phyloP scores from a whole-genome alignment of 2,329 filamentous ascomycete species.

The Fusarium nanum region DNA sequence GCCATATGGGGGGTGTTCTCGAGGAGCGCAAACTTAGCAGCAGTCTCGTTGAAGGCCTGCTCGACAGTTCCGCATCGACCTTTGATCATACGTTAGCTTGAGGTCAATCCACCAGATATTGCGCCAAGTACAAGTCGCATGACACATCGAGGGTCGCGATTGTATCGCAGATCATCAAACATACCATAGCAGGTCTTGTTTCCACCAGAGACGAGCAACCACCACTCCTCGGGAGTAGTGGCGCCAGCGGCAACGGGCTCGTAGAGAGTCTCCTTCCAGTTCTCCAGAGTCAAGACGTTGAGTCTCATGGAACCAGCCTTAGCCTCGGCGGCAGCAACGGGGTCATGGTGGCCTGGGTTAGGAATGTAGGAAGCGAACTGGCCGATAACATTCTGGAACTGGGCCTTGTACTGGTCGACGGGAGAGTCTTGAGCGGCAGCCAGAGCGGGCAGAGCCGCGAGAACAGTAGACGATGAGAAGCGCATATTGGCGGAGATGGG shows the following conservation, averaged over 20 bases:
- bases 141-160: neutral
- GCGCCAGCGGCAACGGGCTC: conserved; percentile 68
- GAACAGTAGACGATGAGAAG: conserved; percentile 63
- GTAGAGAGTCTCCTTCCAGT: conserved; percentile 77
- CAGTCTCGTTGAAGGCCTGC: conserved; percentile 73
- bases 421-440: conserved; percentile 63
- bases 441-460: conserved; percentile 68
- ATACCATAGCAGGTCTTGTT: conserved; percentile 81
- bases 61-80: conserved; percentile 75
- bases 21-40: conserved; percentile 70
- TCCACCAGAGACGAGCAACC: conserved; percentile 77
- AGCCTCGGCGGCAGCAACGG: conserved; percentile 56
- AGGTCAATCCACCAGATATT: neutral
- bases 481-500: conserved; percentile 61
- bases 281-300: conserved; percentile 70
- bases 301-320: conserved; percentile 58
- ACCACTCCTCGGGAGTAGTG: conserved; percentile 78
- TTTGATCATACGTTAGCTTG: conserved; percentile 47
- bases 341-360: conserved; percentile 57
- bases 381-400: conserved; percentile 73
- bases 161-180: conserved; percentile 34
- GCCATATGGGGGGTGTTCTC: conserved; percentile 74
- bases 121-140: neutral
- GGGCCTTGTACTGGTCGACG: conserved; percentile 69
- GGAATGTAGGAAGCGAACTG: conserved; percentile 67